Base-by-base conservation (phyloP, 257 asterid genomes). In the Nyctanthes arbortristis region DNA sequence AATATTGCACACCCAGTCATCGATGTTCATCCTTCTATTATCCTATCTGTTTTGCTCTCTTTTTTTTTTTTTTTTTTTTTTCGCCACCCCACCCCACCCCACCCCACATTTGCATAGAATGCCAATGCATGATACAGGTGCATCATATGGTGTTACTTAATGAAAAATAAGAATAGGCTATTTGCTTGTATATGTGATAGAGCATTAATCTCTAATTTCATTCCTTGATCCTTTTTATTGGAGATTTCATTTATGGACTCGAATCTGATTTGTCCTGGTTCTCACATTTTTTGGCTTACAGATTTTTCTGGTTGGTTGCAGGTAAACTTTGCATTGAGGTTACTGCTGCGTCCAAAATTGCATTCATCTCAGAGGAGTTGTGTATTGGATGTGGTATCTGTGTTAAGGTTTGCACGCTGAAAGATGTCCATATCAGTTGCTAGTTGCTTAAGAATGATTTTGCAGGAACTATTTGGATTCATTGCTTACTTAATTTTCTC, bases 381-480 rank as follows among this genome's bases (percentile, higher is more conserved):
- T 87, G 92, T 69, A 84, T 87, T 74, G 93, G 93, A 12, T 87
- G 93, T 43, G 88, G 88, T 78, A 84, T 82, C 31, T 82, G 90
- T 63, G 88, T 84, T 32, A 87, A 87, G 88, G 90, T 87, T 68
- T 68, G 84, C 56, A 7, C 8, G n/a, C 49, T 49, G n/a, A 16
- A 7, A 30, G 63, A 7, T 34, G 29, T 43, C n/a, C 24, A 43
- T 43, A 43, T 43, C 22, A 14, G 54, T 43, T 22, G 9, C 22
- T 40, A 5, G 3, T 43, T 16, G 54, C 54, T 16, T 43, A 22
- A 43, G 22, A 43, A 5, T 43, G 54, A 43, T 4, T 16, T 43
- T 43, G 54, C 24, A 14, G 54, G 54, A 43, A 36, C 67, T 58
- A 57, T 67, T 65, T 74, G 32, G 37, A 63, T 32, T 4, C 31